These are phyloP conservation scores for Trichoderma polysporum DNA, from an alignment of 2,329 filamentous ascomycete genomes.

Conservation along the genomic window DNA sequence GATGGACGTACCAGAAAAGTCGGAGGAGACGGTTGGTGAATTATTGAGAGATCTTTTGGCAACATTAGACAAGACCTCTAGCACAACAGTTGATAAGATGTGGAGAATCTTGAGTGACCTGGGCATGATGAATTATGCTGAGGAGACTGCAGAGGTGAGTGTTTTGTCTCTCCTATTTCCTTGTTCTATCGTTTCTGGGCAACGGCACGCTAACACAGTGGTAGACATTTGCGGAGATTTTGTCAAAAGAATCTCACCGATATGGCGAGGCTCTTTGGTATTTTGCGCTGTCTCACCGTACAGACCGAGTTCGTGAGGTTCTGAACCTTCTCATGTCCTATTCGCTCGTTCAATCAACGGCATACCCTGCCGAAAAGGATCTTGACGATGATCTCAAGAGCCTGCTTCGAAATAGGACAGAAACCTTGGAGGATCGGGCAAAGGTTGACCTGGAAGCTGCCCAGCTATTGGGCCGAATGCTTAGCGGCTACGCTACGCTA, in stretches of 20 bases:
- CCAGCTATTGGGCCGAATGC: conserved; percentile 76
- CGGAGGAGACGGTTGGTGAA: conserved; percentile 71
- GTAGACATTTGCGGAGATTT: conserved; percentile 79
- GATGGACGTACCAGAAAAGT: conserved; percentile 69
- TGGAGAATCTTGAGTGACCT: conserved; percentile 75
- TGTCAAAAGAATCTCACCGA: conserved; percentile 69
- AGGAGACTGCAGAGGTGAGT: conserved; percentile 78
- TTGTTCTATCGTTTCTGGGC: background rate
- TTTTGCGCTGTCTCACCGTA: conserved; percentile 80
- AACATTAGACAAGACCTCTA: conserved; percentile 62
- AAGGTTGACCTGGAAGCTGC: conserved; percentile 78
- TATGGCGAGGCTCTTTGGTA: conserved; percentile 89
- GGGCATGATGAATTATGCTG: conserved; percentile 74
- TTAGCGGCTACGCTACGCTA: conserved; percentile 89
- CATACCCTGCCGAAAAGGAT: conserved; percentile 69
- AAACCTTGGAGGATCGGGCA: conserved; percentile 70
- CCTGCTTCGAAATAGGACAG: conserved; percentile 70
- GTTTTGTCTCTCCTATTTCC: background rate
- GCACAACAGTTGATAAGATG: conserved; percentile 75
- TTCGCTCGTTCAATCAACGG: conserved; percentile 80
- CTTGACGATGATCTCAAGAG: conserved; percentile 70
- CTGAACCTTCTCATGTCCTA: conserved; percentile 84
- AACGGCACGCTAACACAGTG: conserved; percentile 24
- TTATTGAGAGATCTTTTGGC: conserved; percentile 67
- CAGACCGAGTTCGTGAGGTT: conserved; percentile 78